phyloP scores from a whole-genome alignment of 108 stramenopile genomes.

The Parmales sp. region DNA sequence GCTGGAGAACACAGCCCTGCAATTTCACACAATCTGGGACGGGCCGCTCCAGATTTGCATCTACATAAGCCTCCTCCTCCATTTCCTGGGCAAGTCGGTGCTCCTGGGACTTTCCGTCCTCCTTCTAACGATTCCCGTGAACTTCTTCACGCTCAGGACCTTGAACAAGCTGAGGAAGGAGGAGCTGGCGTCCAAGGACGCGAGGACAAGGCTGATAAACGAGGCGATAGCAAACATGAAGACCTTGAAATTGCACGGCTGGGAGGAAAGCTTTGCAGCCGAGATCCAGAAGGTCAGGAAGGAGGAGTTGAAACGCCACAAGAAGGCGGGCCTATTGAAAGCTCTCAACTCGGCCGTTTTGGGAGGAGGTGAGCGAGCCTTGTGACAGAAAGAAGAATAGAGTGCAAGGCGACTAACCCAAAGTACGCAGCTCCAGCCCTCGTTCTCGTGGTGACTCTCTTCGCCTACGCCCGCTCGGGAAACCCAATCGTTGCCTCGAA shows the following conservation, averaged over 20 bases:
- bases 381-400: no score
- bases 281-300: conserved; percentile 41
- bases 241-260: conserved; percentile 55
- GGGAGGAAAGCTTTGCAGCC: conserved; percentile 50
- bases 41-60: conserved; percentile 45
- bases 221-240: conserved; percentile 69
- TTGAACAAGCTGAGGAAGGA: conserved; percentile 40
- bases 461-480: conserved; percentile 48
- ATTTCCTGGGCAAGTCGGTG: conserved; percentile 26
- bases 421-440: no score
- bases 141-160: conserved; percentile 45
- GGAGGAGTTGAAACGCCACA: conserved; percentile 48
- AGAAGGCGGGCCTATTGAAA: conserved; percentile 41
- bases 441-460: conserved; percentile 57
- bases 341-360: conserved; percentile 58
- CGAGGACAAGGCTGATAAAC: conserved; percentile 54
- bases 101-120: conserved; percentile 44
- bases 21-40: conserved; percentile 80
- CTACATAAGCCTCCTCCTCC: background rate
- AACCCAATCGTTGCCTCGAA: conserved; percentile 57
- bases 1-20: conserved; percentile 60
- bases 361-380: no score
- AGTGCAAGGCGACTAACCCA: no score
- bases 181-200: conserved; percentile 63
- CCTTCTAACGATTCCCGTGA: conserved; percentile 55